Evolutionary conservation across 495 filamentous ascomycete genomes (phyloP), one percentile per base, ranked within the genome.

Genomic region (Evernia prunastri): DNA sequence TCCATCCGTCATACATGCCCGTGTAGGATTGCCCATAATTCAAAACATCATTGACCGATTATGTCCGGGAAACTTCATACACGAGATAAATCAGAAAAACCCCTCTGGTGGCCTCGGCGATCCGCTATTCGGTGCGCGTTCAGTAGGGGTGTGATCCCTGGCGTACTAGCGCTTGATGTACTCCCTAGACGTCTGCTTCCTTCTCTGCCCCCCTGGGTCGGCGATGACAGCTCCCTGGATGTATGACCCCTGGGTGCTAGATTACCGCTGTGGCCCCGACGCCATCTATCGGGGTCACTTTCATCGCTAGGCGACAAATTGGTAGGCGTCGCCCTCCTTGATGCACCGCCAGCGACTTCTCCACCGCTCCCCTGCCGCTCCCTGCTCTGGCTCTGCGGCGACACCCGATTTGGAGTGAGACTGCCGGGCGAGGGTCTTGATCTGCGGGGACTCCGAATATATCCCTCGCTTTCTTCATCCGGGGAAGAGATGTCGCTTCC

Each of bases 401-500:
- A 59, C 25, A 47, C 39, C 23, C n/a, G 33, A 23, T 17, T 43
- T 2, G 62, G 54, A 4, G 40, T 58, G 33, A 45, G 56, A 53
- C 47, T 36, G n/a, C 56, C 27, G 36, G 56, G 45, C 15, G 33
- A 5, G 33, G 27, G 59, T n/a, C 35, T 29, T n/a, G 25, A 17
- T 31, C 35, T 51, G 40, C 45, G 59, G 36, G 43, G 33, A 39
- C 23, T 35, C 33, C 12, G 59, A 39, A 29, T 39, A 25, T 11
- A 27, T 40, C 58, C 62, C 33, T 57, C 23, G 11, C 43, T 64
- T 33, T 57, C 58, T 17, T 58, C 54, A 40, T 57, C 58, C 35
- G 62, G 56, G 9, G 56, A 64, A 35, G 62, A 63, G 31, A 63
- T 58, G n/a, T 63, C 56, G 45, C 62, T 64, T 49, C 23, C 33